phyloP scores from a whole-genome alignment of 805 yeast genomes.

The Zygotorulaspora florentina region DNA sequence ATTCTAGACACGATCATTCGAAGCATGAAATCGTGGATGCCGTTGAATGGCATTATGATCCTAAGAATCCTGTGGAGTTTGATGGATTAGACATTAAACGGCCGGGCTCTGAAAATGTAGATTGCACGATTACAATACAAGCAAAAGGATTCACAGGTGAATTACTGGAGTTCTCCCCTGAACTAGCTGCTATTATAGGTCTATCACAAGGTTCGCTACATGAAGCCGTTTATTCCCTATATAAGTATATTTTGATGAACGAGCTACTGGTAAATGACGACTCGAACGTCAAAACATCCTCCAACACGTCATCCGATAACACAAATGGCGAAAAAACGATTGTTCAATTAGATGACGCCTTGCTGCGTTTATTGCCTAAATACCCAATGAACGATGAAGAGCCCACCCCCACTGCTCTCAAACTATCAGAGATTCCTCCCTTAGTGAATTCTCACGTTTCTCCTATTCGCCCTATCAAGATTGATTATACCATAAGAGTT shows the following conservation, averaged over 20 bases:
- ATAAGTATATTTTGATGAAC: conserved; percentile 75
- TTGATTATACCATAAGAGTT: conserved; percentile 74
- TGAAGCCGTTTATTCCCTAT: conserved; percentile 70
- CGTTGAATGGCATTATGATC: conserved; percentile 88
- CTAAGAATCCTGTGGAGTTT: conserved; percentile 50
- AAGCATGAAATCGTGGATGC: conserved; percentile 23
- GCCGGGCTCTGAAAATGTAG: conserved; percentile 61
- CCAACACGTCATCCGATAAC: conserved; percentile 14
- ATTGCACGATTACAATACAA: conserved; percentile 72
- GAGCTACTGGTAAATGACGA: conserved; percentile 41
- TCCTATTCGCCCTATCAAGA: conserved; percentile 75
- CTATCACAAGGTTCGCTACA: conserved; percentile 77
- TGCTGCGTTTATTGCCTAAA: conserved; percentile 40
- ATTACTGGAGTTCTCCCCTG: conserved; percentile 55
- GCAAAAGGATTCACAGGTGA: conserved; percentile 71
- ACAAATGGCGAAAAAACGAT: conserved; percentile 48
- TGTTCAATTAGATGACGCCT: conserved; percentile 47
- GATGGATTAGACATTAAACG: conserved; percentile 90
- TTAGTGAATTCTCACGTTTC: conserved; percentile 50
- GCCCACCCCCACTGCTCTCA: conserved; percentile 18
- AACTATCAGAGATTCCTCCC: conserved; percentile 48
- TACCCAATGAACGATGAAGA: conserved; percentile 4
- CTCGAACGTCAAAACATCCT: conserved; percentile 10
- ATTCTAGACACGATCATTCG: neutral
- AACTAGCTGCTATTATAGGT: conserved; percentile 68